A percentile compares a stretch with the other conserved stretches of the same genome.
Evolutionary conservation across 2,329 filamentous ascomycete species (phyloP).

Genomic region (Exutisphaerella laricina): DNA sequence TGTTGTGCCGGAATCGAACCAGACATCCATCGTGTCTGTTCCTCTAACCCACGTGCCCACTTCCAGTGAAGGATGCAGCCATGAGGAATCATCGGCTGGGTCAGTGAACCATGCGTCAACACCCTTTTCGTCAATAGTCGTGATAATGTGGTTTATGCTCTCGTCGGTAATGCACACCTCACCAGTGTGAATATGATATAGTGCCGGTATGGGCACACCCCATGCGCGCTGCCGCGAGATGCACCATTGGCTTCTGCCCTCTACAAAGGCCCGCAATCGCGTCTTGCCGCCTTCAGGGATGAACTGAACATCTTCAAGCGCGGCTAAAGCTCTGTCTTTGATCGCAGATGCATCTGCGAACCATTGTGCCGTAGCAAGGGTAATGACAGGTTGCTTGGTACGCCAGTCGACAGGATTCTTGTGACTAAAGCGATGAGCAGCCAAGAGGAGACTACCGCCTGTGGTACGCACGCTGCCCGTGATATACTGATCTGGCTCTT

Average conservation of each 20-base stretch:
- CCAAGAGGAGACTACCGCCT: conserved; percentile 51
- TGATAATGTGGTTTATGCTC: conserved; percentile 78
- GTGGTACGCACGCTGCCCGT: conserved; percentile 1
- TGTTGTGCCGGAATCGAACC: conserved; percentile 97
- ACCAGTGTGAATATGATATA: conserved; percentile 61
- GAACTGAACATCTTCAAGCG: conserved; percentile 69
- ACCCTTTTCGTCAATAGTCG: conserved; percentile 67
- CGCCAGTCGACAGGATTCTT: conserved; percentile 99
- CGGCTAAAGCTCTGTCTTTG: conserved; percentile 64
- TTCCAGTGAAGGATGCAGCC: conserved; percentile 63
- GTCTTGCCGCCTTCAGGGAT: conserved; percentile 68
- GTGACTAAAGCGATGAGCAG: conserved; percentile 67
- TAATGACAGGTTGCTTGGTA: conserved; percentile 85
- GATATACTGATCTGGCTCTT: conserved; percentile 31
- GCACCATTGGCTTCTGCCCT: conserved; percentile 90
- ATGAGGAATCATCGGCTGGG: conserved; percentile 64
- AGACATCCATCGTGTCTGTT: conserved; percentile 97
- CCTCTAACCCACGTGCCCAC: conserved; percentile 62
- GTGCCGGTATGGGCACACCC: conserved; percentile 91
- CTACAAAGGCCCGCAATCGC: conserved; percentile 78
- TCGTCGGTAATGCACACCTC: conserved; percentile 72
- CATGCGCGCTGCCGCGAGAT: conserved; percentile 93
- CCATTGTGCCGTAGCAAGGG: conserved; percentile 93
- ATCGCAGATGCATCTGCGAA: conserved; percentile 88
- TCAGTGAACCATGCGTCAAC: conserved; percentile 97